Evolutionary conservation across 1,139 yeast genomes (phyloP), one percentile per base, ranked within the genome.

Genomic region (Candida neerlandica): DNA sequence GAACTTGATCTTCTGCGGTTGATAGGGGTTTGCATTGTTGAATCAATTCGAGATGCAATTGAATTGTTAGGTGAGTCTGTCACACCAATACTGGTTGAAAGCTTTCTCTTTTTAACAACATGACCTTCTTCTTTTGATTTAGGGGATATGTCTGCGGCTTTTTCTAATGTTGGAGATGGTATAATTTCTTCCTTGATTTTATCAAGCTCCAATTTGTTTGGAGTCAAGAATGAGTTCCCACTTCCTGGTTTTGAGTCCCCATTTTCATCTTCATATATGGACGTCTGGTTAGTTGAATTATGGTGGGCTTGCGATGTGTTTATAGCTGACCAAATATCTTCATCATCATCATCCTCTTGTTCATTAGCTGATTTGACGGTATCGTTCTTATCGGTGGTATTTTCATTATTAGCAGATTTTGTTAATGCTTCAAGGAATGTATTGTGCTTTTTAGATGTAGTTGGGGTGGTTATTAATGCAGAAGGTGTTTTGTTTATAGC

Each of bases 21-120:
- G 11, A 49, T 49, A 4, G 78, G 78, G 5, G 78, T 72, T 10
- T 66, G 71, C 47, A 74, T 66, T 16, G 66, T 61, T 23, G 66
- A 61, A 45, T 70, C 76, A 39, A 73, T 69, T 51, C 66, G 69
- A 1, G 75, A 63, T 29, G 80, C 80, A 41, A 73, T 61, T 7
- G 70, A 63, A 50, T 67, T 63, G 49, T 69, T 71, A 1, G 79
- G 80, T 3, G 79, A 68, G 37, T 62, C 71, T 5, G 56, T 55
- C 5, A 60, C 46, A 32, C 21, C 39, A 29, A 40, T 33, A 19
- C 18, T 37, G 18, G 14, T 12, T n/a, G 53, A 44, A 23, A 55
- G 19, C 38, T 51, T 53, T 29, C 58, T 43, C 43, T 49, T 47
- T 43, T 50, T 43, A 9, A 23, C 45, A 6, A 45, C 35, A 35